phyloP scores from a whole-genome alignment of 352 stramenopile genomes.

The Phytophthora chlamydospora region DNA sequence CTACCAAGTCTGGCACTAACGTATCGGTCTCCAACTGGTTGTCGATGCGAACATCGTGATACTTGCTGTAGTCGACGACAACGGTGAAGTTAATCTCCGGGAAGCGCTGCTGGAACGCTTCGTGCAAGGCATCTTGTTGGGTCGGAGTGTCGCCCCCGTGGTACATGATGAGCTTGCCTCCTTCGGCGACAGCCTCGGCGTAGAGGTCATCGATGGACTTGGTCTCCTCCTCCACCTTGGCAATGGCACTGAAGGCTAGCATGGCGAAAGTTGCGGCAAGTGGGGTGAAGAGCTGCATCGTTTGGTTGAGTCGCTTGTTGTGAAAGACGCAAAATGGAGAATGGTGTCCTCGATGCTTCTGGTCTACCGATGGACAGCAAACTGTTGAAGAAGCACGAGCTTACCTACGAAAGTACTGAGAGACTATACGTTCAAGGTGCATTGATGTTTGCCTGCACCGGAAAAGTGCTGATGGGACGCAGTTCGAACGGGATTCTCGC shows the following conservation, averaged over 20 bases:
- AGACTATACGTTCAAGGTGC: no score
- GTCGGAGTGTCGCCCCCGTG: slow-evolving; percentile 42
- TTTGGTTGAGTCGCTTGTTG: slow-evolving; percentile 8
- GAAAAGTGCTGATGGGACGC: no score
- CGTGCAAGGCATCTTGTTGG: slow-evolving; percentile 31
- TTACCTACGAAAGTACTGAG: no score
- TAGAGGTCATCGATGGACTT: slow-evolving; percentile 53
- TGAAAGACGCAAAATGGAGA: slow-evolving; percentile 19
- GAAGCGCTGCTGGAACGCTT: slow-evolving; percentile 37
- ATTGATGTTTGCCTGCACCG: no score
- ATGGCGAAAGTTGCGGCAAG: slow-evolving; percentile 13
- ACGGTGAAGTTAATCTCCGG: slow-evolving; percentile 66
- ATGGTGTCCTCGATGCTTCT: slow-evolving; percentile 10
- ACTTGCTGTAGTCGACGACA: slow-evolving; percentile 67
- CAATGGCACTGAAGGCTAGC: not conserved
- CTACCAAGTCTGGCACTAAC: slow-evolving; percentile 47
- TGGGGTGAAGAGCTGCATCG: slow-evolving; percentile 20
- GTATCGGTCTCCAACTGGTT: slow-evolving; percentile 57
- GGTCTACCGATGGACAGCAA: not conserved
- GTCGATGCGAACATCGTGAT: slow-evolving; percentile 63
- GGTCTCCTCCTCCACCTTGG: slow-evolving; percentile 37
- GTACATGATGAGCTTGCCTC: slow-evolving; percentile 54
- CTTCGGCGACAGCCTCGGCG: slow-evolving; percentile 47
- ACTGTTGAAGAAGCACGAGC: slow-evolving; percentile 10
- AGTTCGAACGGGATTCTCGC: no score